A percentile compares a stretch with the other conserved stretches of the same genome.
These are phyloP conservation scores for Diospyros kaki DNA, from an alignment of 148 eudicot species.

Conservation along the genomic window DNA sequence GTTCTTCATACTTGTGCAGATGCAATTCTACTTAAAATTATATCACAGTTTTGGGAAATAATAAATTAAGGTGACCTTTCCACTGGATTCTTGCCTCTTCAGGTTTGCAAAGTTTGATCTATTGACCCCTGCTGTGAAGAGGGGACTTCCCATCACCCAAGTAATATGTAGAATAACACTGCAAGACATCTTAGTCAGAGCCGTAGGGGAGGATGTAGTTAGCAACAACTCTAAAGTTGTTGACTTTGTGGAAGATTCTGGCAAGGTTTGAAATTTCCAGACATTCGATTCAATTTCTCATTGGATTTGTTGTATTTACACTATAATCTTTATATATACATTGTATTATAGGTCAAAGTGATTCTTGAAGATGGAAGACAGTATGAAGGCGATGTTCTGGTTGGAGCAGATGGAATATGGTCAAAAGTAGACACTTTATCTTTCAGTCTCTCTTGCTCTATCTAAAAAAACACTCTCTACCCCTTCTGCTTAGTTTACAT, in stretches of 20 bases:
- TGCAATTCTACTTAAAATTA: neutral
- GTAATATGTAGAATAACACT: slow-evolving; percentile 22
- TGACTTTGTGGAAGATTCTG: slow-evolving; percentile 15
- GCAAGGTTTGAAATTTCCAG: slow-evolving; percentile 16
- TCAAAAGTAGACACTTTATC: slow-evolving; percentile 10
- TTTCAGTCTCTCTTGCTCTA: neutral
- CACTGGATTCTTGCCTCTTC: neutral
- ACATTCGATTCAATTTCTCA: neutral
- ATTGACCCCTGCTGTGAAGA: slow-evolving; percentile 15
- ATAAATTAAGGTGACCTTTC: neutral
- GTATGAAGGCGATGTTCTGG: slow-evolving; percentile 21
- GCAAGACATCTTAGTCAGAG: slow-evolving; percentile 25
- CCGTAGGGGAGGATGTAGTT: slow-evolving; percentile 17
- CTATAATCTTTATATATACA: neutral
- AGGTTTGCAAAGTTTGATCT: slow-evolving; percentile 25
- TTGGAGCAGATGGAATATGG: slow-evolving; percentile 27
- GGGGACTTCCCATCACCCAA: slow-evolving; percentile 21
- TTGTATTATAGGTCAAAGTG: slow-evolving; percentile 14
- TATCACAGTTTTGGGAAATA: neutral
- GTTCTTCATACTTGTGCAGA: neutral
- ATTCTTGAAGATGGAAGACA: slow-evolving; percentile 21
- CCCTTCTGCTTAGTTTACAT: neutral
- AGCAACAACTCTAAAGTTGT: slow-evolving; percentile 25
- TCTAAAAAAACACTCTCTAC: neutral
- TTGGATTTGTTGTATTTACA: neutral